Evolutionary conservation across 225 moss, liverwort and hornwort species (phyloP).

Genomic region (Ulota crispa): DNA sequence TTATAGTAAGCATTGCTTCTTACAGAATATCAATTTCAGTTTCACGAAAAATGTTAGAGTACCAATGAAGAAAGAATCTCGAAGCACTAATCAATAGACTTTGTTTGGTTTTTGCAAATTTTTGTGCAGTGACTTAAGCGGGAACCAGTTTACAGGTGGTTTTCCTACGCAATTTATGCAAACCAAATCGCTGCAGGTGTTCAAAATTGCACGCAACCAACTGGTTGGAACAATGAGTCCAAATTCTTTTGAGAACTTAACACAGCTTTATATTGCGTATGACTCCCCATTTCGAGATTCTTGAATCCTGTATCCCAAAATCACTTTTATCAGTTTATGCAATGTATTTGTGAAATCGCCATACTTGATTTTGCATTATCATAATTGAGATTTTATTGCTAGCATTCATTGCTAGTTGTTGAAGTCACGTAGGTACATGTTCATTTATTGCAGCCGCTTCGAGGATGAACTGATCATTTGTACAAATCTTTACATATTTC

Average conservation of each 20-base stretch:
- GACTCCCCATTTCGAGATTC: background rate
- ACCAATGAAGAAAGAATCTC: no score
- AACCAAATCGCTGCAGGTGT: background rate
- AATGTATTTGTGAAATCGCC: background rate
- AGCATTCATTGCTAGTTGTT: background rate
- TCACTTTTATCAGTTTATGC: background rate
- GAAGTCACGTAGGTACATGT: background rate
- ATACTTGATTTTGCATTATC: background rate
- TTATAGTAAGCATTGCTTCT: background rate
- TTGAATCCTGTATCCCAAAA: background rate
- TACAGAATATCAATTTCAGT: background rate
- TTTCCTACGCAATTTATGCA: background rate
- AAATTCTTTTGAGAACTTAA: background rate
- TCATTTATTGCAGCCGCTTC: background rate
- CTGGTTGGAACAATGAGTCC: background rate
- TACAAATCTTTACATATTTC: background rate
- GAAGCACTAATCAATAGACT: no score
- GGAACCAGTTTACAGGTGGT: constrained; percentile 11
- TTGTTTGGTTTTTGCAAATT: background rate
- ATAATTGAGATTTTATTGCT: background rate
- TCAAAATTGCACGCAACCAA: constrained; percentile 19
- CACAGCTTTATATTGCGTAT: background rate
- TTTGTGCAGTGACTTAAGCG: constrained; percentile 21
- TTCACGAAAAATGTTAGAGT: background rate
- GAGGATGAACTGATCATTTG: background rate